Percentiles rank a stretch among this genome's conserved stretches.
These are phyloP conservation scores for Cercospora beticola DNA, from an alignment of 2,329 filamentous ascomycete species.

Conservation along the genomic window DNA sequence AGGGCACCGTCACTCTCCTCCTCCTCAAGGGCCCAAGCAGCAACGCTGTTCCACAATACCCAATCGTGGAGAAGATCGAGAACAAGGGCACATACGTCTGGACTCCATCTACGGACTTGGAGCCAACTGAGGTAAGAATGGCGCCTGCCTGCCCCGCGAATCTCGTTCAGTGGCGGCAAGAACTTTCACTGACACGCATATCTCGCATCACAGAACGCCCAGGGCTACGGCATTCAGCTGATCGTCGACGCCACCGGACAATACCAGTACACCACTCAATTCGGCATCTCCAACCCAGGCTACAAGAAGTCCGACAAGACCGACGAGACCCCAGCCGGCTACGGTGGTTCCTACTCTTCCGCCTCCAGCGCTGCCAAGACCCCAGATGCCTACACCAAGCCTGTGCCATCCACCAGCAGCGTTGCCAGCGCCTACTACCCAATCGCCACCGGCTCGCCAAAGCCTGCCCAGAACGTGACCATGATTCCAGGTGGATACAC, in stretches of 20 bases:
- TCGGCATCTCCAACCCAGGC: constrained; percentile 55
- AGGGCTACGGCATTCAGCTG: constrained; percentile 61
- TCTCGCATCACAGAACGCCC: constrained; percentile 37
- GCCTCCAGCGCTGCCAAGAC: constrained; percentile 26
- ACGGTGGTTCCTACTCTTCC: constrained; percentile 53
- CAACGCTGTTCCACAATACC: constrained; percentile 54
- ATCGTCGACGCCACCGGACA: constrained; percentile 59
- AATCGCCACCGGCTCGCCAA: background rate
- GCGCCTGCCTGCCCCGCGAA: background rate
- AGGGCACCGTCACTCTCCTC: constrained; percentile 56
- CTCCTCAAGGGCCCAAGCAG: constrained; percentile 59
- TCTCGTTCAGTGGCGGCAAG: background rate
- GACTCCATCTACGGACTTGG: constrained; percentile 53
- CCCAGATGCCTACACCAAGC: constrained; percentile 14
- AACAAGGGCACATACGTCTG: constrained; percentile 58
- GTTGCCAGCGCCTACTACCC: constrained; percentile 19
- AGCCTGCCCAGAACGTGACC: background rate
- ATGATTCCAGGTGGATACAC: background rate
- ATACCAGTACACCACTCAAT: constrained; percentile 64
- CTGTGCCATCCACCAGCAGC: constrained; percentile 31
- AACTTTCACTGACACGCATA: background rate
- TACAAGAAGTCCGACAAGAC: constrained; percentile 30
- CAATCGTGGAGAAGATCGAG: constrained; percentile 53
- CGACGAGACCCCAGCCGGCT: constrained; percentile 9
- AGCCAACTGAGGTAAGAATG: constrained; percentile 33